Conservation (phyloP, 371 early-diverging fungal genomes). For the Mucor ambiguus region DNA sequence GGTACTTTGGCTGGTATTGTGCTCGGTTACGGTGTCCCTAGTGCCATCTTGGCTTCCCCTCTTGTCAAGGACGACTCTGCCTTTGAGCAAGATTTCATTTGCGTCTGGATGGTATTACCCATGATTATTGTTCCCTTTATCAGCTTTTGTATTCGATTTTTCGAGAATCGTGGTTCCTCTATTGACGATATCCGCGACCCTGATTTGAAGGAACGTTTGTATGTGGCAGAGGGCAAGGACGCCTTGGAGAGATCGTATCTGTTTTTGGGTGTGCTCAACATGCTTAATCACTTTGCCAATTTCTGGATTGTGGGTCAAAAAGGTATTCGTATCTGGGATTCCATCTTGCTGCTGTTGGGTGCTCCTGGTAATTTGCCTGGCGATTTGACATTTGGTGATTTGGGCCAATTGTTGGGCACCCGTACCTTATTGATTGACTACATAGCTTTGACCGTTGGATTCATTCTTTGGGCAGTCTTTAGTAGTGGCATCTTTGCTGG, state of each 20-base stretch:
- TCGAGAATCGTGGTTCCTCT: conserved; percentile 9
- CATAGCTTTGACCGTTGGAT: conserved; percentile 1
- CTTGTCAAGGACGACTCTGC: conserved; percentile 7
- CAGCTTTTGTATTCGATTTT: conserved; percentile 1
- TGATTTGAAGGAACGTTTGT: not conserved
- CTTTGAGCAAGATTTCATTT: conserved; percentile 19
- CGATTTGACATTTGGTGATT: conserved; percentile 15
- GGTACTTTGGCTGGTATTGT: conserved; percentile 19
- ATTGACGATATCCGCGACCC: conserved; percentile 6
- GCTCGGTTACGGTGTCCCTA: conserved; percentile 24
- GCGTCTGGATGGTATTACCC: conserved; percentile 21
- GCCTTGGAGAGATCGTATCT: conserved; percentile 22
- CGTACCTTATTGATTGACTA: conserved; percentile 20
- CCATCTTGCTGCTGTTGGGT: conserved; percentile 18
- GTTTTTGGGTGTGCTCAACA: conserved; percentile 24
- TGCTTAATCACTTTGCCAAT: conserved; percentile 16
- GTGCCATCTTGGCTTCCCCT: conserved; percentile 15
- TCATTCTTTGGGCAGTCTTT: conserved; percentile 24
- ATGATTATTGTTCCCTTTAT: conserved; percentile 17
- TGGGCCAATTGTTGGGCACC: conserved; percentile 15
- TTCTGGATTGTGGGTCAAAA: not conserved
- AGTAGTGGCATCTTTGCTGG: conserved; percentile 14
- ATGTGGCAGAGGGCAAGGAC: conserved; percentile 23
- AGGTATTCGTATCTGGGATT: conserved; percentile 25
- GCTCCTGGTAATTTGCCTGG: conserved; percentile 24